Evolutionary conservation across 2,329 filamentous ascomycete species (phyloP), one percentile per base, ranked within the genome.

Genomic region (Neobulgaria alba): DNA sequence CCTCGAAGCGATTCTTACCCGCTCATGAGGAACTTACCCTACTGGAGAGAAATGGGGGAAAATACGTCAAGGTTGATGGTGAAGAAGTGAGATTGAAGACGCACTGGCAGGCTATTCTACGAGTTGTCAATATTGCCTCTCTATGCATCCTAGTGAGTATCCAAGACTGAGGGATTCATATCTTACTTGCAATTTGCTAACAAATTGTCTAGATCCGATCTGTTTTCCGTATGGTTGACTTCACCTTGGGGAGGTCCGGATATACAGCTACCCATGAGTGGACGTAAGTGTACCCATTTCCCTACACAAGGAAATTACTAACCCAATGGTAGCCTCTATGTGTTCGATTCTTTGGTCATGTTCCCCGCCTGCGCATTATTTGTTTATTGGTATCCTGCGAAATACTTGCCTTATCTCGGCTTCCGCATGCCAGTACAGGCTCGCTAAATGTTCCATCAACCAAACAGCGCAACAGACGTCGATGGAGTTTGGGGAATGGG

Each of bases 1-100:
- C 62, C 3, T 67, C 64, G 1, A 62, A 58, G 41, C 53, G 52
- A 17, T 68, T 67, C 48, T 49, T 48, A 4, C 46, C 50, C 5
- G 45, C 46, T 9, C 52, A 62, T 7, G 46, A 56, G 14, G 47
- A 61, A 41, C 36, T 5, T 10, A 26, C 15, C 3, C 20, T 26
- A 1, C 37, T 41, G 17, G 47, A 45, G 45, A 26, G 7, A 7
- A 26, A 7, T 7, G 23, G 23, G 23, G 12, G 12, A 26, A 56
- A 51, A 41, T 54, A 54, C 21, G 35, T 50, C 33, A 30, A 38
- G 36, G 51, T 60, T 18, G 52, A 54, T 42, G 53, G 48, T 0
- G 40, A 36, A 0, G 45, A 50, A 21, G 52, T 45, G 38, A 48
- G 56, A 21, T 30, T 54, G 32, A 54, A 50, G 29, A 54, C 41